Percentiles rank a stretch among this genome's conserved stretches.
Conservation (phyloP, 257 asterid genomes). For the Gardenia jasminoides region DNA sequence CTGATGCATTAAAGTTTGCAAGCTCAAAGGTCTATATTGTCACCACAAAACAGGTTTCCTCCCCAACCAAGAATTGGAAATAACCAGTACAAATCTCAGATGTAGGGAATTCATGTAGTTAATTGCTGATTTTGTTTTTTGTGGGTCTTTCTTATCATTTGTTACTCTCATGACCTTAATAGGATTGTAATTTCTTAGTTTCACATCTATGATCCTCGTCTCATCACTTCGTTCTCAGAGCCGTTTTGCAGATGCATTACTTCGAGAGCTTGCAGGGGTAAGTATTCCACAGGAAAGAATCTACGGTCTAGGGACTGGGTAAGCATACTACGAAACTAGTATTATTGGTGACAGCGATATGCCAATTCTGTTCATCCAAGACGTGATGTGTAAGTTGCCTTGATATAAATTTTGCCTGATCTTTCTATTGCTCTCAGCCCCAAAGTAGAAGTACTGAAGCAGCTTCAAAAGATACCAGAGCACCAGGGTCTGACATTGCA, state of each 20-base stretch:
- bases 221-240: constrained; percentile 39
- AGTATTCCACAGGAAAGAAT: constrained; percentile 74
- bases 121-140: background rate
- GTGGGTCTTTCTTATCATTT: background rate
- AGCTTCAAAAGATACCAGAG: constrained; percentile 89
- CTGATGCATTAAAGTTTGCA: constrained; percentile 91
- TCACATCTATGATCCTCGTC: background rate
- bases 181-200: background rate
- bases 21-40: constrained; percentile 88
- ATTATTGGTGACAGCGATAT: background rate
- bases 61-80: background rate
- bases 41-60: constrained; percentile 80
- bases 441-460: constrained; percentile 81
- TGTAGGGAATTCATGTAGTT: background rate
- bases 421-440: constrained; percentile 54
- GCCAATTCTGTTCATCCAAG: background rate
- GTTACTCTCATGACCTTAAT: too few species aligned
- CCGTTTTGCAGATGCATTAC: constrained; percentile 85
- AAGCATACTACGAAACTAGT: constrained; percentile 21
- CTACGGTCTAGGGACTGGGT: constrained; percentile 93
- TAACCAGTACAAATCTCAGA: background rate
- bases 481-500: constrained; percentile 79
- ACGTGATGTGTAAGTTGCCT: background rate
- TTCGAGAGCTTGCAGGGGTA: constrained; percentile 82
- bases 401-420: background rate